phyloP scores from a whole-genome alignment of 169 alveolate genomes.

The Cryptosporidium baileyi region DNA sequence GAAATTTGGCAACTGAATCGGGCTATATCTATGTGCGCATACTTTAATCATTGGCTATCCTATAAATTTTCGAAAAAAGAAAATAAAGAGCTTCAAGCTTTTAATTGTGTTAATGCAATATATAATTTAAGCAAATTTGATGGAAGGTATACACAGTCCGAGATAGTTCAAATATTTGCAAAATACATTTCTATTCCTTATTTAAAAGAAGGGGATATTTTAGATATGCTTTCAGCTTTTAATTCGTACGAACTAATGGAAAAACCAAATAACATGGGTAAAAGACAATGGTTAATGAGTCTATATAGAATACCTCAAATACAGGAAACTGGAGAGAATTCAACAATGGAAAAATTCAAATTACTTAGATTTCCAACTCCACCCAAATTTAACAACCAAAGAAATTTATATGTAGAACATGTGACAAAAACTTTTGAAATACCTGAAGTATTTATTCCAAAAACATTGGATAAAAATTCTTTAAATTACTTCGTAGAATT shows the following conservation, averaged over 20 bases:
- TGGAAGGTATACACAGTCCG: conserved; percentile 25
- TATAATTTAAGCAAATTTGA: neutral
- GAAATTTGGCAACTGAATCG: conserved; percentile 62
- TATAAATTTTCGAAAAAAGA: neutral
- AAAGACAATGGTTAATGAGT: conserved; percentile 47
- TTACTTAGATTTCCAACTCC: conserved; percentile 24
- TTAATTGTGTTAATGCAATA: conserved; percentile 16
- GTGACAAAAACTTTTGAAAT: neutral
- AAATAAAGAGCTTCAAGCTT: neutral
- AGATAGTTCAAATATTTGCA: conserved; percentile 7
- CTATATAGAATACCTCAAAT: conserved; percentile 65
- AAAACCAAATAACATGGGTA: conserved; percentile 38
- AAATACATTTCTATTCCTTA: conserved; percentile 2
- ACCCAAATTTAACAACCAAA: conserved; percentile 19
- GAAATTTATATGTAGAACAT: neutral
- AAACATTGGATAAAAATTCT: neutral
- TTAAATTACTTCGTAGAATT: neutral
- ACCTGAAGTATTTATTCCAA: conserved; percentile 19
- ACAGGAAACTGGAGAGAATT: conserved; percentile 15
- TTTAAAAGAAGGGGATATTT: conserved; percentile 10
- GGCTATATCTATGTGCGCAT: conserved; percentile 64
- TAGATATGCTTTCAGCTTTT: conserved; percentile 60
- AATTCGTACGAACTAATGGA: conserved; percentile 12
- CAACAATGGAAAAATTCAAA: neutral
- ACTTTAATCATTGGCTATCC: conserved; percentile 59